phyloP scores from a whole-genome alignment of 2,329 filamentous ascomycete species.

The Aspergillus sojae region DNA sequence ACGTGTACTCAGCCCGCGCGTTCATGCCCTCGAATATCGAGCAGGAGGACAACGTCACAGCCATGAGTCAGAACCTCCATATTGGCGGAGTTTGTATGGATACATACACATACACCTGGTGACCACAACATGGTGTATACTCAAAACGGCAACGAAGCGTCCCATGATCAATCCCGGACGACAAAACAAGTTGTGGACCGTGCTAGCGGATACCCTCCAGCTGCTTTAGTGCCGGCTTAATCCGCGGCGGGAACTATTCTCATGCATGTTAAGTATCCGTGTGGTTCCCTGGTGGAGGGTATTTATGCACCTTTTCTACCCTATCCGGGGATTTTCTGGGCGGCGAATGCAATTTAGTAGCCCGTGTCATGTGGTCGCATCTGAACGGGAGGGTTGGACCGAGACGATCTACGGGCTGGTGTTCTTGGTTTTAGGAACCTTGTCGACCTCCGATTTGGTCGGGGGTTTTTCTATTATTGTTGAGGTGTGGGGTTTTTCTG shows the following conservation, averaged over 20 bases:
- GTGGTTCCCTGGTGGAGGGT: background rate
- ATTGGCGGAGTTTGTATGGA: background rate
- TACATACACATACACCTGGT: background rate
- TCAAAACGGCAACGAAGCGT: background rate
- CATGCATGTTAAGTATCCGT: background rate
- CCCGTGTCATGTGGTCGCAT: background rate
- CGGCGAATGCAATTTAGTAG: background rate
- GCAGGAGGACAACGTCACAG: background rate
- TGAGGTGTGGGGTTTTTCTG: background rate
- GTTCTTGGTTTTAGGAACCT: background rate
- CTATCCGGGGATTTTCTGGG: background rate
- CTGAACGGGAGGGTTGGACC: background rate
- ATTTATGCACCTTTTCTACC: background rate
- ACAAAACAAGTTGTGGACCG: slow-evolving; percentile 3
- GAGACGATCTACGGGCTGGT: background rate
- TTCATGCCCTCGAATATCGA: background rate
- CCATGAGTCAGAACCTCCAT: background rate
- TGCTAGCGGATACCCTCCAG: slow-evolving; percentile 2
- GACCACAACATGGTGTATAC: slow-evolving; percentile 1
- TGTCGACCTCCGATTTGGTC: background rate
- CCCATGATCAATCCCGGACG: background rate
- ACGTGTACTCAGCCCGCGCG: background rate
- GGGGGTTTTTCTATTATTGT: background rate
- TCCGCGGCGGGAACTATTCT: slow-evolving; percentile 3
- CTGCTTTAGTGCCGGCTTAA: slow-evolving; percentile 11